A percentile compares a stretch with the other conserved stretches of the same genome.
These are phyloP conservation scores for Diplodia intermedia DNA, from an alignment of 2,329 filamentous ascomycete species.

Conservation along the genomic window DNA sequence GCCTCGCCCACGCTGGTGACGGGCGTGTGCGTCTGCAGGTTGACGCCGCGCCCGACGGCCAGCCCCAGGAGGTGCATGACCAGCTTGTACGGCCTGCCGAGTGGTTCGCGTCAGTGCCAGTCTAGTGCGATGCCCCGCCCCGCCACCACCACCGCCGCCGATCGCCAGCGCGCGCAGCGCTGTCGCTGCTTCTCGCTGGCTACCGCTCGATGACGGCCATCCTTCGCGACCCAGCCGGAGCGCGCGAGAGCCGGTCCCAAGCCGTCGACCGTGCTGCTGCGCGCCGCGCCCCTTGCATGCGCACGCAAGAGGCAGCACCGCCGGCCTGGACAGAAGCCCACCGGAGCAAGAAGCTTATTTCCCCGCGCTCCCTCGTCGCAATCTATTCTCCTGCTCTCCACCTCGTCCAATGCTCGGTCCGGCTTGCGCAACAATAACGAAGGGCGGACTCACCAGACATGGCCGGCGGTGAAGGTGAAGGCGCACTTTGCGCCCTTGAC, in stretches of 20 bases:
- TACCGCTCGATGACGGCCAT: background rate
- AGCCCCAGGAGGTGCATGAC: slow-evolving; percentile 37
- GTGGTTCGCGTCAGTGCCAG: slow-evolving; percentile 11
- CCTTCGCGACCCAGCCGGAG: background rate
- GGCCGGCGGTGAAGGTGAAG: slow-evolving; percentile 34
- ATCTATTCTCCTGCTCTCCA: background rate
- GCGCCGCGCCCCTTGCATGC: no score
- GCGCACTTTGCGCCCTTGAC: slow-evolving; percentile 38
- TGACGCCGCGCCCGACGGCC: slow-evolving; percentile 36
- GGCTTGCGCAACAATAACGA: no score
- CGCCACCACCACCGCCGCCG: background rate
- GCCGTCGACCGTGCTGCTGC: no score
- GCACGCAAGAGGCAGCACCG: background rate
- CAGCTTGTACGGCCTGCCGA: slow-evolving; percentile 41
- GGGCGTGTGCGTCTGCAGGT: slow-evolving; percentile 41
- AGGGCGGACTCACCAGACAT: slow-evolving; percentile 22
- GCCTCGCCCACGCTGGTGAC: slow-evolving; percentile 32
- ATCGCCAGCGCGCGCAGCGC: no score
- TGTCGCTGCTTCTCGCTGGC: background rate
- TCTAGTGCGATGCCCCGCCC: slow-evolving; percentile 3
- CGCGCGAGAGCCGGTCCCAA: no score
- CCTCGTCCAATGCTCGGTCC: no score
- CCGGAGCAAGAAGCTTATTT: slow-evolving; percentile 22
- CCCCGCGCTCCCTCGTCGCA: slow-evolving; percentile 11
- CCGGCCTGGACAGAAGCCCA: background rate